Evolutionary conservation across 805 yeast genomes (phyloP).

Genomic region (Hanseniaspora taiwanica): DNA sequence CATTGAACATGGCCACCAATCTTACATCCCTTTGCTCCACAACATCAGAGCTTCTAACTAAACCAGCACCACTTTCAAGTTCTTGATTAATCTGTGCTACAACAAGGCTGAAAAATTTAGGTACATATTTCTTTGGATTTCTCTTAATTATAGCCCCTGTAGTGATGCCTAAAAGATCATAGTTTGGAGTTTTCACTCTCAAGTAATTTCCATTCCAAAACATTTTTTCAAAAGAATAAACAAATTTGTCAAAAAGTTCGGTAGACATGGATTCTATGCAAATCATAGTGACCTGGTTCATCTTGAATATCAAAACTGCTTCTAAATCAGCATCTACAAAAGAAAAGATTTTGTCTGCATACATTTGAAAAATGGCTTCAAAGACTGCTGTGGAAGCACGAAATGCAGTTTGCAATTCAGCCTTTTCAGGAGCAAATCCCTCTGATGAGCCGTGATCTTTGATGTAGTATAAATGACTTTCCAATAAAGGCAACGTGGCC

Average conservation of each 20-base stretch:
- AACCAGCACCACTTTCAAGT: conserved; percentile 70
- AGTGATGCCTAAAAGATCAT: conserved; percentile 57
- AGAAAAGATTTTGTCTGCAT: conserved; percentile 45
- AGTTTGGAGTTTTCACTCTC: conserved; percentile 42
- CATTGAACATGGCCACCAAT: conserved; percentile 54
- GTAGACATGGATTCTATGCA: conserved; percentile 49
- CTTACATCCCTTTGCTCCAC: conserved; percentile 67
- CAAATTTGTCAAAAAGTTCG: conserved; percentile 34
- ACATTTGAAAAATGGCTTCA: conserved; percentile 39
- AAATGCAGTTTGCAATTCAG: conserved; percentile 41
- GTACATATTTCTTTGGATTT: conserved; percentile 21
- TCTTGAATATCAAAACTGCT: conserved; percentile 24
- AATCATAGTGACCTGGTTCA: conserved; percentile 34
- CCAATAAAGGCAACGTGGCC: conserved; percentile 41
- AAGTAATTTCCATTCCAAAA: conserved; percentile 41
- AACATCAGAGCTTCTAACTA: conserved; percentile 49
- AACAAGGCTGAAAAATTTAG: conserved; percentile 12
- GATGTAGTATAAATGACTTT: conserved; percentile 47
- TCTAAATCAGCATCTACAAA: conserved; percentile 42
- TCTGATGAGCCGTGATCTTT: conserved; percentile 13
- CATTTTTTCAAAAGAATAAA: conserved; percentile 25
- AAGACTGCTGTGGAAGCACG: conserved; percentile 65
- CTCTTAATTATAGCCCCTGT: conserved; percentile 61
- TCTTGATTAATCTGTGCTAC: conserved; percentile 42
- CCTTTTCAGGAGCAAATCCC: conserved; percentile 29